Conservation (phyloP, 805 yeast genomes). For the Candida qinlingensis region DNA sequence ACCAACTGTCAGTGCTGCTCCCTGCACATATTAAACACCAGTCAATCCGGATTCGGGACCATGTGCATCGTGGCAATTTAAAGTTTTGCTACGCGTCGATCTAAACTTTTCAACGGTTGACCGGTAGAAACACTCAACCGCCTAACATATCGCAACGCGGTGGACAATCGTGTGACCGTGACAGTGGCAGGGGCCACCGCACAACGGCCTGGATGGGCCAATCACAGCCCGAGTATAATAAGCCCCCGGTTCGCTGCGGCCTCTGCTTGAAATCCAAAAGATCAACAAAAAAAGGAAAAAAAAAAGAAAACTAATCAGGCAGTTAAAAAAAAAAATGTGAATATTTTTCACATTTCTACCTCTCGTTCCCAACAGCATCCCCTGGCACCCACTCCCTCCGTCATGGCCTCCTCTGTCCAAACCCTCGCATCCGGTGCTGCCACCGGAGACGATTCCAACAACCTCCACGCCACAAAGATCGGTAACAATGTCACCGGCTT, state of each 20-base stretch:
- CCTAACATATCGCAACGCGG: too few species aligned
- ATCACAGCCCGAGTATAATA: neutral
- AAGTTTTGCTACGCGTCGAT: too few species aligned
- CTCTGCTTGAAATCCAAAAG: neutral
- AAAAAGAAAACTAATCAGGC: neutral
- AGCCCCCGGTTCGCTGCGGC: neutral
- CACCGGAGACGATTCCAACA: neutral
- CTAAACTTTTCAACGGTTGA: too few species aligned
- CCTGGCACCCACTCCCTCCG: neutral
- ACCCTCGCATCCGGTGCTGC: constrained; percentile 11
- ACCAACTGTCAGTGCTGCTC: too few species aligned
- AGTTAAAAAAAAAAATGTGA: neutral
- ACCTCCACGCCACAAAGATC: constrained; percentile 15
- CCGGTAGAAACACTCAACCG: too few species aligned
- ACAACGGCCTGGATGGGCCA: neutral
- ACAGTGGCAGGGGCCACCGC: neutral
- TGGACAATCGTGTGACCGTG: too few species aligned
- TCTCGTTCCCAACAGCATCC: neutral
- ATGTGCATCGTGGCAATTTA: too few species aligned
- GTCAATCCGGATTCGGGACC: too few species aligned
- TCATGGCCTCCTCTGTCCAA: constrained; percentile 13
- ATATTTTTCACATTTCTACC: too few species aligned
- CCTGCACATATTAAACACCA: too few species aligned
- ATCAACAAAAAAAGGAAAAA: neutral
- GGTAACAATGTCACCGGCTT: constrained; percentile 20